A percentile compares a stretch with the other conserved stretches of the same genome.
phyloP scores from a whole-genome alignment of 805 yeast species.

The Ogataea polymorpha region DNA sequence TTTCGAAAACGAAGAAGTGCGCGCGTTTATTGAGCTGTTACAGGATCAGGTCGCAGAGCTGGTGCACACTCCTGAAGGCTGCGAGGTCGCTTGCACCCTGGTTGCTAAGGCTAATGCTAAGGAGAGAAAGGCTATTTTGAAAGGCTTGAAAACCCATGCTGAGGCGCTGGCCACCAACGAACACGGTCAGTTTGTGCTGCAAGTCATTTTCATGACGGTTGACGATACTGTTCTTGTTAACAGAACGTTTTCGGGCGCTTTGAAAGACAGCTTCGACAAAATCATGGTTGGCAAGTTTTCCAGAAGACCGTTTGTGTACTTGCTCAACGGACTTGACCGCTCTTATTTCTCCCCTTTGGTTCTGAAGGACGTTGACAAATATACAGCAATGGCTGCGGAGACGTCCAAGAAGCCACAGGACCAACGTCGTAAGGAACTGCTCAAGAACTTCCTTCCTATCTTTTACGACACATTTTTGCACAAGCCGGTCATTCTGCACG shows the following conservation, averaged over 20 bases:
- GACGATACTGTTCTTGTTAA: slow-evolving; percentile 87
- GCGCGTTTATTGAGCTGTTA: slow-evolving; percentile 78
- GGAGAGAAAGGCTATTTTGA: slow-evolving; percentile 80
- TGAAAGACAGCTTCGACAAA: slow-evolving; percentile 48
- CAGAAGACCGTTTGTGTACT: slow-evolving; percentile 83
- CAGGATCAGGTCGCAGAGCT: slow-evolving; percentile 90
- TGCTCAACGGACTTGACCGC: slow-evolving; percentile 74
- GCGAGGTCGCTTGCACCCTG: slow-evolving; percentile 82
- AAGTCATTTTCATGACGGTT: slow-evolving; percentile 75
- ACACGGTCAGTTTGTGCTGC: slow-evolving; percentile 78
- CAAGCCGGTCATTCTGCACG: slow-evolving; percentile 52
- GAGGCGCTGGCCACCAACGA: slow-evolving; percentile 76
- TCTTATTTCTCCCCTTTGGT: slow-evolving; percentile 74
- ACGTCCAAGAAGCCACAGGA: slow-evolving; percentile 86
- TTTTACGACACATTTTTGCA: slow-evolving; percentile 55
- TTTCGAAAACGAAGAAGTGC: slow-evolving; percentile 64
- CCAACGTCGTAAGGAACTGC: slow-evolving; percentile 69
- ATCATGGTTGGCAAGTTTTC: slow-evolving; percentile 70
- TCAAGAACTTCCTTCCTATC: slow-evolving; percentile 60
- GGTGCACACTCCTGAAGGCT: slow-evolving; percentile 93
- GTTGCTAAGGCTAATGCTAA: slow-evolving; percentile 85
- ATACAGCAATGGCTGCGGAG: slow-evolving; percentile 56
- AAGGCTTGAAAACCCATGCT: slow-evolving; percentile 72
- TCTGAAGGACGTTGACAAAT: slow-evolving; percentile 56
- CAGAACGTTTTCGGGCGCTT: slow-evolving; percentile 67